phyloP scores from a whole-genome alignment of 352 stramenopile genomes.

The Blastocystis sp. region DNA sequence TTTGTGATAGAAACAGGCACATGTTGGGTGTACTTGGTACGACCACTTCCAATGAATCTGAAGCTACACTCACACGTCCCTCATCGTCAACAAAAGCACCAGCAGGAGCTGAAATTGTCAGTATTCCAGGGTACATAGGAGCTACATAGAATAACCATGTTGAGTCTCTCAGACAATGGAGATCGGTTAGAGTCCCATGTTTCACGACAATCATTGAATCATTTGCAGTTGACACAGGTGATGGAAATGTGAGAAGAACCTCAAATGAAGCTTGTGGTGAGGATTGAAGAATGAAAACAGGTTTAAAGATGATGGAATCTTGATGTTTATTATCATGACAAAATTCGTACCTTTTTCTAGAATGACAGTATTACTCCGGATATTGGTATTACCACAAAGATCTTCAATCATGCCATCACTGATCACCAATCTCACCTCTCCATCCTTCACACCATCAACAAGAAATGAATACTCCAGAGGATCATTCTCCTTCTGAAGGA shows the following conservation, averaged over 20 bases:
- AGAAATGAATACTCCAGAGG: not conserved
- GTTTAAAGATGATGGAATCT: conserved; percentile 31
- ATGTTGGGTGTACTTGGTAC: not conserved
- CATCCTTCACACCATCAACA: not conserved
- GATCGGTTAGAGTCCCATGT: not conserved
- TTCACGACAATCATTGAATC: not conserved
- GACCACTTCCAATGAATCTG: not conserved
- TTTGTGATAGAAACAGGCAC: not conserved
- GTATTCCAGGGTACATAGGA: not conserved
- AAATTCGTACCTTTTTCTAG: not conserved
- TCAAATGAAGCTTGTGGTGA: not conserved
- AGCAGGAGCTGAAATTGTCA: not conserved
- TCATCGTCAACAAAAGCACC: conserved; percentile 6
- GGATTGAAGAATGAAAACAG: not conserved
- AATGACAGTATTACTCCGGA: conserved; percentile 5
- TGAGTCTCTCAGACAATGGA: not conserved
- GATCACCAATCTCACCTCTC: not conserved
- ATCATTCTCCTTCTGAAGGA: not conserved
- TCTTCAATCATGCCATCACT: conserved; percentile 11
- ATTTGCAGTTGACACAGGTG: not conserved
- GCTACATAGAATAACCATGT: conserved; percentile 1
- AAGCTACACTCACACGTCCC: not conserved
- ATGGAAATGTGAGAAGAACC: not conserved
- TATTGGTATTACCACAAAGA: conserved; percentile 21
- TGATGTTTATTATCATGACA: not conserved